Conservation (phyloP, 2,329 filamentous ascomycete genomes). For the Aspergillus floridensis region DNA sequence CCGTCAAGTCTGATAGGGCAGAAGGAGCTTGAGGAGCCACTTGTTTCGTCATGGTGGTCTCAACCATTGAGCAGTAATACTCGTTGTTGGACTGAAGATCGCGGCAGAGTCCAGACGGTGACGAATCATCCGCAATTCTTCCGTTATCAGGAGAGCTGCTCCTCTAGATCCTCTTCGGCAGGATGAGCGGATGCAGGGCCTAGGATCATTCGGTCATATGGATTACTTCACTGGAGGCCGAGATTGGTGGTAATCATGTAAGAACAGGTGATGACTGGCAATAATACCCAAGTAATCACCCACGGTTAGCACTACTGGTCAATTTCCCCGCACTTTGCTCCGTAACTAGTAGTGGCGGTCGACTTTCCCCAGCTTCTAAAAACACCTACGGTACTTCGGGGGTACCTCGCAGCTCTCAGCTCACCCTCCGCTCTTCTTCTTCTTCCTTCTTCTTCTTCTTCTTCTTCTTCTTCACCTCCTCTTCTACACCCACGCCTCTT, state of each 20-base stretch:
- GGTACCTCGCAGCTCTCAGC: neutral
- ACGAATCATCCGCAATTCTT: neutral
- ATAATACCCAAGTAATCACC: neutral
- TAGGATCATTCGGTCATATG: neutral
- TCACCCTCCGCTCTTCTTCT: neutral
- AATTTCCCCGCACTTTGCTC: conserved; percentile 21
- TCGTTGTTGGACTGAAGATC: neutral
- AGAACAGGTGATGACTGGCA: neutral
- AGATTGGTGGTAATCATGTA: conserved; percentile 2
- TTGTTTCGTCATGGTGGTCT: conserved; percentile 16
- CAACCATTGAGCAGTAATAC: conserved; percentile 6
- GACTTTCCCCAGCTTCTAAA: conserved; percentile 23
- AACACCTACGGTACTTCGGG: neutral
- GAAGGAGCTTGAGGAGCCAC: neutral
- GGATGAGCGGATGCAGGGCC: neutral
- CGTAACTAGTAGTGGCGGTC: neutral
- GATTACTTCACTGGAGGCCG: conserved; percentile 5
- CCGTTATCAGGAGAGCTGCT: conserved; percentile 1
- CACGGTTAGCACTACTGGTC: neutral
- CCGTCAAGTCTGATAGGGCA: neutral
- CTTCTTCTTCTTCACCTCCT: conserved; percentile 12
- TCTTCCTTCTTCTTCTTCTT: conserved; percentile 12
- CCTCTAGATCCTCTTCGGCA: neutral
- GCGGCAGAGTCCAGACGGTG: neutral
- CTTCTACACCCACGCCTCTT: conserved; percentile 8